phyloP scores from a whole-genome alignment of 768 basidiomycete genomes.

The Serendipita sp. region DNA sequence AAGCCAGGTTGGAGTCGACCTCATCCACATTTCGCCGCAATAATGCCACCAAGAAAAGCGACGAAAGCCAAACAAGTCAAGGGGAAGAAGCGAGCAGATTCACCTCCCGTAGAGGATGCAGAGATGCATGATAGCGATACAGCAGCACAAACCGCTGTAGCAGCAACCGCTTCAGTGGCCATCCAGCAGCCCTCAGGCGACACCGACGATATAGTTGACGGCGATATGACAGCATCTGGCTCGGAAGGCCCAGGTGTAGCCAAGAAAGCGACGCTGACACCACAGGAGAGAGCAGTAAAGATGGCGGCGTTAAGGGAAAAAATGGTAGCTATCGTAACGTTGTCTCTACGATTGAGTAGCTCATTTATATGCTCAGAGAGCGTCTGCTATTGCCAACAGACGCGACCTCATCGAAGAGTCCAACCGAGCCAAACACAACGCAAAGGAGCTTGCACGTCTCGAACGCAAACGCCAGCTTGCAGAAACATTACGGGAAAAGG shows the following conservation, averaged over 20 bases:
- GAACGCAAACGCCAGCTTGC: conserved; percentile 85
- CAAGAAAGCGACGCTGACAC: conserved; percentile 25
- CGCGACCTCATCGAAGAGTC: conserved; percentile 74
- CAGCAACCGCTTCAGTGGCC: too few relatives aligned
- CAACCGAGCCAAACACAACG: conserved; percentile 57
- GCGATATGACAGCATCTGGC: conserved; percentile 9
- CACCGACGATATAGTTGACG: background rate
- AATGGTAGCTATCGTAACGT: conserved; percentile 43
- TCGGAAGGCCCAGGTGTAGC: conserved; percentile 13
- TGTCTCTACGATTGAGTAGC: background rate
- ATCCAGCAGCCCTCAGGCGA: too few relatives aligned
- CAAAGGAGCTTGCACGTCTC: conserved; percentile 64
- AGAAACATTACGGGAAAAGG: conserved; percentile 63
- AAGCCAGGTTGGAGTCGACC: too few relatives aligned
- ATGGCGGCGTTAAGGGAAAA: conserved; percentile 58
- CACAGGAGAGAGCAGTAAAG: conserved; percentile 65
- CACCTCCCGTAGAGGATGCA: too few relatives aligned
- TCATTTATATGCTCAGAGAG: conserved; percentile 31
- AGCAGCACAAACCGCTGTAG: too few relatives aligned
- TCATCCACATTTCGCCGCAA: too few relatives aligned
- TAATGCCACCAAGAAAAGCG: too few relatives aligned
- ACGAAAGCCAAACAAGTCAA: too few relatives aligned
- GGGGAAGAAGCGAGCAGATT: too few relatives aligned
- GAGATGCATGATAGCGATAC: too few relatives aligned
- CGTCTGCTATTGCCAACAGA: conserved; percentile 69